A percentile compares a stretch with the other conserved stretches of the same genome.
Conservation (phyloP, 2,329 filamentous ascomycete species). For the Colletotrichum ledebouriae region DNA sequence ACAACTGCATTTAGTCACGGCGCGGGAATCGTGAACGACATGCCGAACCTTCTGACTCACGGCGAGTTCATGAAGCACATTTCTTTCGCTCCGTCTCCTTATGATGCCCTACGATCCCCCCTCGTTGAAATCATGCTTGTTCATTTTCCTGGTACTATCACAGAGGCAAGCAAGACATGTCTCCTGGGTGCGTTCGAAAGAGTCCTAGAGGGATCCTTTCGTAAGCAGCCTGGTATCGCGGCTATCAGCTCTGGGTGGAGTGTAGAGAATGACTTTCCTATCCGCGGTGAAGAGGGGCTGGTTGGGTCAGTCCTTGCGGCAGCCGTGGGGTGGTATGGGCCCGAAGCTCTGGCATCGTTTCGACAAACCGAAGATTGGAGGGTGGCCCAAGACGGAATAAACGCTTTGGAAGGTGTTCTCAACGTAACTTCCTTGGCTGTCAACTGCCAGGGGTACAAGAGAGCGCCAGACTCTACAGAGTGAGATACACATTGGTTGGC, state of each 20-base stretch:
- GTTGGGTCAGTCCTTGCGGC: slow-evolving; percentile 10
- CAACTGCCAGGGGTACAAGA: too few species aligned
- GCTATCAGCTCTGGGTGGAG: slow-evolving; percentile 22
- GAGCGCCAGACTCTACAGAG: too few species aligned
- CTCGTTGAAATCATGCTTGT: slow-evolving; percentile 41
- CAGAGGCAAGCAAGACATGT: neutral
- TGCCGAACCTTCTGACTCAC: slow-evolving; percentile 42
- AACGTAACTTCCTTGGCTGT: too few species aligned
- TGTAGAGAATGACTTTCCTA: slow-evolving; percentile 23
- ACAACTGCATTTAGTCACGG: slow-evolving; percentile 34
- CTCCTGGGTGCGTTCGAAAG: neutral
- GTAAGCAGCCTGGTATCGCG: neutral
- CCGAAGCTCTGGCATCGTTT: neutral
- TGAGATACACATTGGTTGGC: too few species aligned
- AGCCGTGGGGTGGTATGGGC: slow-evolving; percentile 17
- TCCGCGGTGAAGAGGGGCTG: neutral
- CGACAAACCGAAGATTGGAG: neutral
- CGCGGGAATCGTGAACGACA: slow-evolving; percentile 42
- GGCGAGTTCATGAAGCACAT: slow-evolving; percentile 46
- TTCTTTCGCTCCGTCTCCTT: slow-evolving; percentile 34
- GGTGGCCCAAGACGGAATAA: neutral
- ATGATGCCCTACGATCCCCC: slow-evolving; percentile 41
- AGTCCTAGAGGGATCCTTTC: neutral
- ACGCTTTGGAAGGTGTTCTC: neutral
- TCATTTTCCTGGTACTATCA: slow-evolving; percentile 39